Conservation (phyloP, 345 rosid species). For the Dipteronia dyeriana region DNA sequence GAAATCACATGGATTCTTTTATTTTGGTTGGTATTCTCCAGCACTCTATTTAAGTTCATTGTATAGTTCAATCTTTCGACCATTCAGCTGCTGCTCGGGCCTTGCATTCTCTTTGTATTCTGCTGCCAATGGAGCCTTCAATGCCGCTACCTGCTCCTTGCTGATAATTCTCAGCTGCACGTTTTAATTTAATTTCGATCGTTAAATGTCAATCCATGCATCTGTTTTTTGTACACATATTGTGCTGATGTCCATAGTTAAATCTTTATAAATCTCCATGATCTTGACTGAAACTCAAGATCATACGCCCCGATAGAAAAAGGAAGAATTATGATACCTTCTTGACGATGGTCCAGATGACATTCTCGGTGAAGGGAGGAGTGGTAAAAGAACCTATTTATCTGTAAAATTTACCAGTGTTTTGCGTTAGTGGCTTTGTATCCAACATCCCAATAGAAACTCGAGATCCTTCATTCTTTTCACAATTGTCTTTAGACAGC, state of each 20-base stretch:
- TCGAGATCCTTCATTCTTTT: conserved; percentile 35
- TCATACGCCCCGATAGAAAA: too few relatives aligned
- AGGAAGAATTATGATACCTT: conserved; percentile 34
- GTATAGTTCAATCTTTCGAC: conserved; percentile 44
- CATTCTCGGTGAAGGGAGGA: conserved; percentile 78
- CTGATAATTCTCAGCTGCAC: conserved; percentile 64
- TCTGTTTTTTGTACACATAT: too few relatives aligned
- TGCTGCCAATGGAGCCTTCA: conserved; percentile 48
- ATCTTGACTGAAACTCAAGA: too few relatives aligned
- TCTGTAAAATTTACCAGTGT: conserved; percentile 51
- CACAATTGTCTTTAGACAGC: conserved; percentile 34
- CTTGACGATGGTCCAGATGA: conserved; percentile 60
- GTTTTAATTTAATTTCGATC: not conserved
- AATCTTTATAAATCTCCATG: too few relatives aligned
- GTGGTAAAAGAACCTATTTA: conserved; percentile 81
- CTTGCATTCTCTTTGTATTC: conserved; percentile 49
- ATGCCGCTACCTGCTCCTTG: conserved; percentile 53
- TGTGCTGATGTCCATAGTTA: too few relatives aligned
- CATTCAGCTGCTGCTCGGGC: conserved; percentile 67
- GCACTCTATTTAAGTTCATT: conserved; percentile 8
- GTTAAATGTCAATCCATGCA: not conserved
- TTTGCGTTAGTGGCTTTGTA: conserved; percentile 40
- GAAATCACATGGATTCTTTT: too few relatives aligned
- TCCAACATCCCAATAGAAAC: conserved; percentile 46
- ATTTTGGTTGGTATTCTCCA: too few relatives aligned